Evolutionary conservation across 2,329 filamentous ascomycete genomes (phyloP), one percentile per base, ranked within the genome.

Genomic region (Pseudocercospora fijiensis): DNA sequence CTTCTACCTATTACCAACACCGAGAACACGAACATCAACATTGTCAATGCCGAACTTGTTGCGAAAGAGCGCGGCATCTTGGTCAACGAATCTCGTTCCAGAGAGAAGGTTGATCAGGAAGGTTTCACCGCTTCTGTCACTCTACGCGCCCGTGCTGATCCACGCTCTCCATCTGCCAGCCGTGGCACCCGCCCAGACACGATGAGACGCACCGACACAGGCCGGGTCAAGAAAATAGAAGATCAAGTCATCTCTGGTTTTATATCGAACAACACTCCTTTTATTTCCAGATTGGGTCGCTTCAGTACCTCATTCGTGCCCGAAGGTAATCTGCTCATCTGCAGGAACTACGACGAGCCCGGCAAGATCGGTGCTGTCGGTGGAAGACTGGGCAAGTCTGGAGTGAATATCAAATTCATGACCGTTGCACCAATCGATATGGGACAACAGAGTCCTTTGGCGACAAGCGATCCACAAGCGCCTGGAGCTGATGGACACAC

Each of bases 321-420:
- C 0, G 84, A 89, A 64, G 90, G 90, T 0, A 91, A 86, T 0
- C 76, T 94, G 63, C 80, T 93, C n/a, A 88, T 94, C 64, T 85
- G 91, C 71, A 85, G 91, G 72, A 94, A 94, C 78, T 92, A 90
- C 71, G 90, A 95, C 73, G 84, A 88, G 67, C 90, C 90, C 0
- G 91, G 91, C 10, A 93, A 92, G 81, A 94, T 95, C 74, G 91
- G 91, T 1, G 86, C 87, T 41, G 90, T 95, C 2, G 91, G 91
- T 0, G 87, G 83, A 63, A 82, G 87, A 58, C 78, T 94, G 26
- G 91, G 90, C 0, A 82, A 82, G 41, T 84, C 89, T 41, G 86
- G 86, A 0, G 86, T 95, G 58, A 95, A 95, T 72, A 91, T 94
- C 75, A 85, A 84, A 52, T 92, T 88, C 74, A 95, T 94, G 91